phyloP scores from a whole-genome alignment of 2,329 filamentous ascomycete species.

The Colletotrichum aenigma region DNA sequence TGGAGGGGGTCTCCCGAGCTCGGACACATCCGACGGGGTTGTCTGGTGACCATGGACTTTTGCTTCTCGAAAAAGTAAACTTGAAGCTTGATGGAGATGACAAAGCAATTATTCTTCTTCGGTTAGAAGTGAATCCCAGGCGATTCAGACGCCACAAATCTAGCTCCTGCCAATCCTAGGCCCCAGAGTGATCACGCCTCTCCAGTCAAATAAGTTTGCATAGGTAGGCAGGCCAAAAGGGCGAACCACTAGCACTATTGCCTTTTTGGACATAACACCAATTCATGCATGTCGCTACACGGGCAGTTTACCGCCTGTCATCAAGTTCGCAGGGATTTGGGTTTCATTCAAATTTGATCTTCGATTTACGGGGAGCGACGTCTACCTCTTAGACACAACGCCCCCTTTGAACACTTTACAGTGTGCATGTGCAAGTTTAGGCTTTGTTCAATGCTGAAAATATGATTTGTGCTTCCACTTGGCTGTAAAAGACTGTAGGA shows the following conservation, averaged over 20 bases:
- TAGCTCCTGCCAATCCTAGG: neutral
- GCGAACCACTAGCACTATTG: neutral
- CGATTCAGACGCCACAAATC: neutral
- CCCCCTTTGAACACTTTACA: rapidly evolving
- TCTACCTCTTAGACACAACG: too few species aligned
- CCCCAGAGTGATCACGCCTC: rapidly evolving
- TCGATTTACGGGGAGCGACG: too few species aligned
- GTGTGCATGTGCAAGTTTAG: neutral
- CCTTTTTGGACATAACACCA: neutral
- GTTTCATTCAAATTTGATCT: too few species aligned
- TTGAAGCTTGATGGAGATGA: neutral
- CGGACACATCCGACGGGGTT: neutral
- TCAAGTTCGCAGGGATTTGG: too few species aligned
- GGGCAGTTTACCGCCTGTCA: too few species aligned
- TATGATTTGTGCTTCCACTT: rapidly evolving
- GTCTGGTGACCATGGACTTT: neutral
- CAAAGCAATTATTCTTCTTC: neutral
- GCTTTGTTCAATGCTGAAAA: neutral
- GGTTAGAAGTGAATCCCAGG: neutral
- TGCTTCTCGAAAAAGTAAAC: neutral
- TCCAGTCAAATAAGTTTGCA: neutral
- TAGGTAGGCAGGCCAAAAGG: neutral
- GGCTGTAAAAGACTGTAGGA: rapidly evolving
- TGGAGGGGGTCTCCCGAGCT: neutral
- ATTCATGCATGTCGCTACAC: neutral